Conservation (phyloP, 139 green algal genomes). For the Prasinococcaceae sp. region DNA sequence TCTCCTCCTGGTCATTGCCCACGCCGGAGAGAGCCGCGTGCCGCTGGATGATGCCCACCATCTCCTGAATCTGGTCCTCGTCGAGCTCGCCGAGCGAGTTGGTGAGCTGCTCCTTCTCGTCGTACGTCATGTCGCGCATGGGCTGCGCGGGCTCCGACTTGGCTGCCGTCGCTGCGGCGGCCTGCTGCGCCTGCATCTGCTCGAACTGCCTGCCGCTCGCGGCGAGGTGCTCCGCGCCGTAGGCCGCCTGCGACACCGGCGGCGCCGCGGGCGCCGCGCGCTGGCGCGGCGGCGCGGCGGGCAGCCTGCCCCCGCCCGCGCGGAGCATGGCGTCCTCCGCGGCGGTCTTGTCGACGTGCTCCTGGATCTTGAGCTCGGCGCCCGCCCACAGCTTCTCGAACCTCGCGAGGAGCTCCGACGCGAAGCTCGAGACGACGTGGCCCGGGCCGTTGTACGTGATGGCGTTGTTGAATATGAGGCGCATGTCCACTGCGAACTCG, state of each 20-base stretch:
- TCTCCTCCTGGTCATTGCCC: conserved; percentile 9
- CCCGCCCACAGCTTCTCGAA: conserved; percentile 10
- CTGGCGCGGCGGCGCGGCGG: too few relatives aligned
- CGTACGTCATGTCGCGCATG: conserved; percentile 6
- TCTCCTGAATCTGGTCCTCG: not conserved
- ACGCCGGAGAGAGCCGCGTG: not conserved
- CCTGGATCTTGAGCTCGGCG: not conserved
- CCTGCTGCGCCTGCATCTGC: too few relatives aligned
- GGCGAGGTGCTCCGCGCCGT: not conserved
- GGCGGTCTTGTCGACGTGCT: not conserved
- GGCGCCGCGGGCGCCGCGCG: too few relatives aligned
- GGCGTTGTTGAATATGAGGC: conserved; percentile 22
- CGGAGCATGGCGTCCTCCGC: not conserved
- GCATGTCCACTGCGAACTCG: conserved; percentile 13
- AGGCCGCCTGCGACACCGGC: too few relatives aligned
- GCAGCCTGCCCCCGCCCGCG: too few relatives aligned
- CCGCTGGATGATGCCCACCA: conserved; percentile 12
- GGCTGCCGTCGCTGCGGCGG: not conserved
- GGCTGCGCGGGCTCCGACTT: not conserved
- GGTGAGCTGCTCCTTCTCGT: conserved; percentile 7
- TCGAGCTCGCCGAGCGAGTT: not conserved
- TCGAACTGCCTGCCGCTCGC: too few relatives aligned
- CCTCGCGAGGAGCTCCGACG: not conserved
- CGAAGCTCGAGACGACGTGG: conserved; percentile 3
- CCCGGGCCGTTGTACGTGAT: conserved; percentile 6